Conservation (phyloP, 192 early-diverging fungal species). For the Backusella psychrophila region DNA sequence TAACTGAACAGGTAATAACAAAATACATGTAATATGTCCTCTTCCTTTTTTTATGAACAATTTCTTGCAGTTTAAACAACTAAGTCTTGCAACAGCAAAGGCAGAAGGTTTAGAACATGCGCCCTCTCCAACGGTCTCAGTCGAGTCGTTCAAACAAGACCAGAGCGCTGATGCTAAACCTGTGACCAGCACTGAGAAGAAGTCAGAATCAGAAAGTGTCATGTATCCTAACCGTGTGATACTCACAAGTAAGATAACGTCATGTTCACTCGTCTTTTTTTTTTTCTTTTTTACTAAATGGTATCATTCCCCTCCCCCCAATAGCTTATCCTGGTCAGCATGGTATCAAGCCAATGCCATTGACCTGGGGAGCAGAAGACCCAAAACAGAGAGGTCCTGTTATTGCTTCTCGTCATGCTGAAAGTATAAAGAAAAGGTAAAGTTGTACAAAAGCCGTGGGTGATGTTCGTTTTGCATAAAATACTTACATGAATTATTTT, state of each 20-base stretch:
- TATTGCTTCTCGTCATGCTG: constrained; percentile 73
- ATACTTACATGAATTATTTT: not conserved
- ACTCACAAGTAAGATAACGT: constrained; percentile 36
- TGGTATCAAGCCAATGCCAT: constrained; percentile 70
- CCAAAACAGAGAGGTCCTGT: constrained; percentile 82
- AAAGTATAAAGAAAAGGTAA: constrained; percentile 72
- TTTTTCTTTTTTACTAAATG: not conserved
- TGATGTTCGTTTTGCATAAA: not conserved
- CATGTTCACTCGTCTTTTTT: not conserved
- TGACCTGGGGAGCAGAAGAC: constrained; percentile 77
- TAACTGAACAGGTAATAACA: constrained; percentile 20
- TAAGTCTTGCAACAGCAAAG: not conserved
- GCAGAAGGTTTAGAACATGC: not conserved
- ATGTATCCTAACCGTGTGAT: constrained; percentile 38
- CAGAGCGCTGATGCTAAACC: not conserved
- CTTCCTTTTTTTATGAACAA: not conserved
- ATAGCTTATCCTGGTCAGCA: constrained; percentile 54
- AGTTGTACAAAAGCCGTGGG: not conserved
- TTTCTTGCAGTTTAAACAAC: not conserved
- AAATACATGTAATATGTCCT: not conserved
- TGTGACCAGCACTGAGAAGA: not conserved
- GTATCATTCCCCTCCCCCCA: not conserved
- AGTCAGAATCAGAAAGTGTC: not conserved
- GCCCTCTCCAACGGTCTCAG: not conserved
- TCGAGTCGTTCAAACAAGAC: not conserved